Percentiles rank a stretch among this genome's conserved stretches.
Evolutionary conservation across 441 rosid genomes (phyloP).

Genomic region (Cnidoscolus chayamansa): DNA sequence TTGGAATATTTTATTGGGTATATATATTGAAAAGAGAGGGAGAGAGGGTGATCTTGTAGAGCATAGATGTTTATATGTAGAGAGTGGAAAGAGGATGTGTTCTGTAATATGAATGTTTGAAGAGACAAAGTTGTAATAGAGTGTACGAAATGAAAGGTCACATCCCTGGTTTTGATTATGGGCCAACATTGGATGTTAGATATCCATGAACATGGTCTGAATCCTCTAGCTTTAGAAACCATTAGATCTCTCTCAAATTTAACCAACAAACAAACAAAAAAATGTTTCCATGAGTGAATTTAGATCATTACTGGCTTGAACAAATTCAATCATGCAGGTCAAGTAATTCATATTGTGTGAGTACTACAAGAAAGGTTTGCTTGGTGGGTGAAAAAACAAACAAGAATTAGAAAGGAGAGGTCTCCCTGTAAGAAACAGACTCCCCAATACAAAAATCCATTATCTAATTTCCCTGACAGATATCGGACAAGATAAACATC

Average conservation of each 20-base stretch:
- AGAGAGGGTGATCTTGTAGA: no score
- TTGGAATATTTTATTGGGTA: no score
- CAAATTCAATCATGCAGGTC: background rate
- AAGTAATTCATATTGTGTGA: no score
- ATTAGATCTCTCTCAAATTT: no score
- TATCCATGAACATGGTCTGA: background rate
- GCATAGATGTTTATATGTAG: no score
- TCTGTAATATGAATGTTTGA: no score
- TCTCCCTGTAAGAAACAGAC: conserved; percentile 41
- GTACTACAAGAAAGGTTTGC: background rate
- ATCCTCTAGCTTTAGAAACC: background rate
- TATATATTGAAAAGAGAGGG: no score
- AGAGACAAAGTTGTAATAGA: no score
- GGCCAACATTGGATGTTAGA: background rate
- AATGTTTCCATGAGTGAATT: no score
- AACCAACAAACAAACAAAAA: no score
- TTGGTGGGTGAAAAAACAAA: background rate
- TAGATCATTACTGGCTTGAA: background rate
- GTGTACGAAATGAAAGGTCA: background rate
- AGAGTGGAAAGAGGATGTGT: no score
- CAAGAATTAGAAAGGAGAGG: conserved; percentile 7
- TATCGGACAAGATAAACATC: conserved; percentile 19
- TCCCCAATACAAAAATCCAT: conserved; percentile 25
- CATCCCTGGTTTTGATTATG: background rate
- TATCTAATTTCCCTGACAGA: conserved; percentile 23